These are phyloP conservation scores for Termitomyces sp. DNA, from an alignment of 768 basidiomycete species.

Conservation along the genomic window DNA sequence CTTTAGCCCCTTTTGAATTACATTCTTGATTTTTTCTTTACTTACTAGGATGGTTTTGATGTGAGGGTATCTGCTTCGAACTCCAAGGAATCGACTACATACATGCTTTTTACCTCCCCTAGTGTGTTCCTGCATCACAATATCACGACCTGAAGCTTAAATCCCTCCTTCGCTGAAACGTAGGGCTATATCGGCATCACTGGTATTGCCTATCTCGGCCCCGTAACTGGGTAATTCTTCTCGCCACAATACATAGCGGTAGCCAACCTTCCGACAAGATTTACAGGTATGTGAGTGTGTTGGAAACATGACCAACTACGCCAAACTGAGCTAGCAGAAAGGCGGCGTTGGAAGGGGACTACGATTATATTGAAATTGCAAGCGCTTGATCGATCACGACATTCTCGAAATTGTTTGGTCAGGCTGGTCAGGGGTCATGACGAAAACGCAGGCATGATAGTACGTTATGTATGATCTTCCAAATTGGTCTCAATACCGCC, in stretches of 20 bases:
- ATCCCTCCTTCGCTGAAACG: slow-evolving; percentile 31
- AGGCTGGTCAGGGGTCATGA: too few species aligned
- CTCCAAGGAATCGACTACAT: slow-evolving; percentile 55
- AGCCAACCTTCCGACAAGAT: slow-evolving; percentile 41
- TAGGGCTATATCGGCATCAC: slow-evolving; percentile 52
- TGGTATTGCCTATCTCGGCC: slow-evolving; percentile 50
- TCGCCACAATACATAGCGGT: slow-evolving; percentile 37
- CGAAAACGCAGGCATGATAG: too few species aligned
- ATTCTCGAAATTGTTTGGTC: too few species aligned
- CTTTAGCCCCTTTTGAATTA: background rate
- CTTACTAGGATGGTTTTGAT: slow-evolving; percentile 47
- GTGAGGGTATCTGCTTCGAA: background rate
- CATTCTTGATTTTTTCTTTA: background rate
- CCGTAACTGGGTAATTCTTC: slow-evolving; percentile 47
- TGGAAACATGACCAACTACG: background rate
- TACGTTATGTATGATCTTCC: too few species aligned
- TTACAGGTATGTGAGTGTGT: slow-evolving; percentile 37
- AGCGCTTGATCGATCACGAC: too few species aligned
- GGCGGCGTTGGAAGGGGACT: slow-evolving; percentile 50
- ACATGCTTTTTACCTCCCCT: slow-evolving; percentile 47
- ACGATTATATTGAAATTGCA: too few species aligned
- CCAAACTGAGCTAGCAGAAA: slow-evolving; percentile 31
- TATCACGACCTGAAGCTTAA: background rate
- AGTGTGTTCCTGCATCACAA: slow-evolving; percentile 28
- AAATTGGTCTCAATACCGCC: slow-evolving; percentile 11